Evolutionary conservation across 2,329 filamentous ascomycete species (phyloP).

Genomic region (Saccharata proteae): DNA sequence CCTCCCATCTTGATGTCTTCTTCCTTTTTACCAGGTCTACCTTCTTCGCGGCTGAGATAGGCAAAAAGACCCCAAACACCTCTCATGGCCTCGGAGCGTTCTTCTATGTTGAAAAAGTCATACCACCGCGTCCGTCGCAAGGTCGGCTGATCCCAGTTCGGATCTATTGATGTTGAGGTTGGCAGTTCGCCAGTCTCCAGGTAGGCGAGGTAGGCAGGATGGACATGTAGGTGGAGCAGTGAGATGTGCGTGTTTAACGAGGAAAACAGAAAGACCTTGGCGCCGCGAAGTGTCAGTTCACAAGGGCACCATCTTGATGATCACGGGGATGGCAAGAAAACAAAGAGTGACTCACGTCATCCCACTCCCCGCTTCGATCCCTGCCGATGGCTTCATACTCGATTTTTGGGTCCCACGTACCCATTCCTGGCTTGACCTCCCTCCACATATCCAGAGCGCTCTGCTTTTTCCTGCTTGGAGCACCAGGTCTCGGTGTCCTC

Average conservation of each 20-base stretch:
- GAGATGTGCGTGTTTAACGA: conserved; percentile 51
- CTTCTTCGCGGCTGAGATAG: no score
- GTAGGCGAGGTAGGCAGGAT: conserved; percentile 43
- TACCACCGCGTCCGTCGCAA: conserved; percentile 47
- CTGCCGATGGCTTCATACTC: conserved; percentile 46
- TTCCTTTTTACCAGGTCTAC: no score
- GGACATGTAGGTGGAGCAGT: conserved; percentile 46
- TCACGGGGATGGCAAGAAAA: background rate
- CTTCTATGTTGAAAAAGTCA: conserved; percentile 41
- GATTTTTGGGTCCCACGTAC: conserved; percentile 45
- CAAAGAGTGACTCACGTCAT: conserved; percentile 36
- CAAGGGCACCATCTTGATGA: background rate
- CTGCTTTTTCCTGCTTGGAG: conserved; percentile 27
- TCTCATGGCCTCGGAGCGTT: conserved; percentile 44
- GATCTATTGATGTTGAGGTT: conserved; percentile 13
- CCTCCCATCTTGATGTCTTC: no score
- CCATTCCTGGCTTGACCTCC: conserved; percentile 35
- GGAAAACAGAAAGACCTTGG: conserved; percentile 48
- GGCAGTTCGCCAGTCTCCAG: conserved; percentile 31
- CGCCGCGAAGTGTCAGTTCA: conserved; percentile 8
- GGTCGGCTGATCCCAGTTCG: conserved; percentile 38
- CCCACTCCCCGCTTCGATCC: conserved; percentile 32
- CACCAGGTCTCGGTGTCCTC: conserved; percentile 12
- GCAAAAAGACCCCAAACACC: conserved; percentile 47
- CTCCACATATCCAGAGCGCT: conserved; percentile 42